Base-by-base conservation (phyloP, 2,329 filamentous ascomycete species). In the Zymoseptoria brevis region DNA sequence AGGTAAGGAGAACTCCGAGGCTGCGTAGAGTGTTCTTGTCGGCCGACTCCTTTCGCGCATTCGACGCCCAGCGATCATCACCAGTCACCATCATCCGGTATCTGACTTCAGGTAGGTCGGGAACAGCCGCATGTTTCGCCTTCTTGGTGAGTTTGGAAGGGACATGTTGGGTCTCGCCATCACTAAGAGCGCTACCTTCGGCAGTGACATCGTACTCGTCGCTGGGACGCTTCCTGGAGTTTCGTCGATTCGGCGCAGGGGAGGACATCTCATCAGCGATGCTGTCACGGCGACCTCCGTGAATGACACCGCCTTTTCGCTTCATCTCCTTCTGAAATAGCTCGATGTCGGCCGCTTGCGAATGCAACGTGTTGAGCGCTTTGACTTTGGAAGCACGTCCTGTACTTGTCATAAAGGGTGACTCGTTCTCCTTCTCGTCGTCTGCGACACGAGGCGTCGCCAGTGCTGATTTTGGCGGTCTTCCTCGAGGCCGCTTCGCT, bases 291-390 rank as follows among this genome's bases (percentile, higher is more conserved):
- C 79, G 72, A 13, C 82, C 80, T 26, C 84, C 84, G 64, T 86
- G 82, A 9, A 83, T 76, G 3, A 87, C 82, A 49, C 85, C 85
- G 13, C 85, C 85, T 52, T 82, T 83, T 19, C 94, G 85, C 76
- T 96, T 96, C 78, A 84, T 90, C 75, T 99, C 94, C 71, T 94
- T 96, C 70, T 97, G 88, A 69, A 94, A 99, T 30, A 95, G 78
- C 1, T 87, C 87, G 69, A 97, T 91, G 70, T 99, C 94, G 0
- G 87, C 83, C 0, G 89, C 91, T 59, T 93, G 79, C 41, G 84
- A 82, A 57, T 94, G 89, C 7, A 97, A 76, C 64, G 84, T 86
- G 35, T 86, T 83, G n/a, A 87, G 77, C 11, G 94, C 94, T 69
- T 88, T 87, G 49, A 88, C 86, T 72, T 97, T 99, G 13, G 94